Evolutionary conservation across 192 early-diverging fungal genomes (phyloP).

Genomic region (Coemansia erecta): DNA sequence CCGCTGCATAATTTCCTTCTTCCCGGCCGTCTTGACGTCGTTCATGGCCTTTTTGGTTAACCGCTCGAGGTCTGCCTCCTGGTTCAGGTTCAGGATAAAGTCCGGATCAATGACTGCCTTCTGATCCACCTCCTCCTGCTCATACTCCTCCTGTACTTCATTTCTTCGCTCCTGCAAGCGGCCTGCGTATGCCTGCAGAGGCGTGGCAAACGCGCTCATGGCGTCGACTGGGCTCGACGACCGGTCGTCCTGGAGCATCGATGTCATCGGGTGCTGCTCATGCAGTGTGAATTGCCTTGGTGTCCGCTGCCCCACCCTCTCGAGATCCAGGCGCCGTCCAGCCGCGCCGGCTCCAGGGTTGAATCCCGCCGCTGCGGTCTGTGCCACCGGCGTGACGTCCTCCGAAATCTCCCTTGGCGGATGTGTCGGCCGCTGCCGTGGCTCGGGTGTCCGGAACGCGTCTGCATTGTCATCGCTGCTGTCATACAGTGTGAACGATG

Average conservation of each 20-base stretch:
- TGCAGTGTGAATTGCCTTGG: not conserved
- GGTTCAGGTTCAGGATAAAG: slow-evolving; percentile 39
- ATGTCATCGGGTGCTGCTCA: slow-evolving; percentile 1
- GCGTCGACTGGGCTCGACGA: not conserved
- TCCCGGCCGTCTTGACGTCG: slow-evolving; percentile 19
- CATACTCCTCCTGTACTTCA: not conserved
- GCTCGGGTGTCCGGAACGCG: not conserved
- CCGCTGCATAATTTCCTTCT: slow-evolving; percentile 23
- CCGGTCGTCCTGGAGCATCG: not conserved
- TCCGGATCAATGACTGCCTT: slow-evolving; percentile 22
- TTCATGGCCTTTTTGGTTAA: slow-evolving; percentile 30
- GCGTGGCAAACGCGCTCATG: slow-evolving; percentile 8
- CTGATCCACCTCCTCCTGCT: not conserved
- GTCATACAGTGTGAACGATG: slow-evolving; percentile 2
- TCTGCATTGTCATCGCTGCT: not conserved
- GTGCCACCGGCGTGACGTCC: not conserved
- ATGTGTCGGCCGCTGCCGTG: not conserved
- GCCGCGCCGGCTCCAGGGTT: not conserved
- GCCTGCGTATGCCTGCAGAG: not conserved
- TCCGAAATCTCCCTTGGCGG: not conserved
- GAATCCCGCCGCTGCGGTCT: too few species aligned
- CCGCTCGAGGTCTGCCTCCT: slow-evolving; percentile 40
- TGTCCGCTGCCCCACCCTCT: not conserved
- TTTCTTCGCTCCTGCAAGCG: too few species aligned
- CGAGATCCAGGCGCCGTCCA: slow-evolving; percentile 7